Evolutionary conservation across 768 basidiomycete species (phyloP).

Genomic region (Nidularia pulvinata): DNA sequence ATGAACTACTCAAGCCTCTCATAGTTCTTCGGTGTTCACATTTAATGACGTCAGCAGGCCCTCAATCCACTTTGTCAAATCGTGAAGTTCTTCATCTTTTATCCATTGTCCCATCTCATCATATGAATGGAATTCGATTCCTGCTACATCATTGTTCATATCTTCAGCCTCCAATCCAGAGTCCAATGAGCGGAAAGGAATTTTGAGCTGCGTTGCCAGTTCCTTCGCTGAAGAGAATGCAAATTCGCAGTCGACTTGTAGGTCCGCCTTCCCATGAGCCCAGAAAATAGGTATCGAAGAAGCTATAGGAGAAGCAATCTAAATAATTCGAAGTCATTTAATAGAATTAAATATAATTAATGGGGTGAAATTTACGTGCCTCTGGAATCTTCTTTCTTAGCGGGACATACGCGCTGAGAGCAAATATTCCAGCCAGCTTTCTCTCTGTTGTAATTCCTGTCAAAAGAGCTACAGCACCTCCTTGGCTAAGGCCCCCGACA

Average conservation of each 20-base stretch:
- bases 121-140: constrained; percentile 22
- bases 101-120: constrained; percentile 23
- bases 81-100: constrained; percentile 16
- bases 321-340: not conserved
- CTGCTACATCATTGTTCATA: constrained; percentile 8
- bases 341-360: not conserved
- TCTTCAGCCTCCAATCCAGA: not conserved
- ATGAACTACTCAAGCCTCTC: too few species aligned
- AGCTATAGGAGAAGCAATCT: constrained; percentile 51
- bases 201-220: constrained; percentile 45
- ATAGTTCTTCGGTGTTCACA: too few species aligned
- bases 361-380: constrained; percentile 25
- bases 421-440: constrained; percentile 56
- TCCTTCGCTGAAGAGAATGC: constrained; percentile 45
- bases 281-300: constrained; percentile 67
- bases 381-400: constrained; percentile 50
- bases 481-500: constrained; percentile 78
- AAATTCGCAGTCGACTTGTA: constrained; percentile 49
- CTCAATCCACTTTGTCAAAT: constrained; percentile 21
- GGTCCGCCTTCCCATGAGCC: constrained; percentile 71
- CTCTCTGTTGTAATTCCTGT: constrained; percentile 49
- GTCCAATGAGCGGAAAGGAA: constrained; percentile 21
- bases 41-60: not conserved
- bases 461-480: constrained; percentile 59
- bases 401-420: constrained; percentile 65